Percentiles rank a stretch among this genome's conserved stretches.
Evolutionary conservation across 768 basidiomycete species (phyloP).

Genomic region (Mycena galericulata): DNA sequence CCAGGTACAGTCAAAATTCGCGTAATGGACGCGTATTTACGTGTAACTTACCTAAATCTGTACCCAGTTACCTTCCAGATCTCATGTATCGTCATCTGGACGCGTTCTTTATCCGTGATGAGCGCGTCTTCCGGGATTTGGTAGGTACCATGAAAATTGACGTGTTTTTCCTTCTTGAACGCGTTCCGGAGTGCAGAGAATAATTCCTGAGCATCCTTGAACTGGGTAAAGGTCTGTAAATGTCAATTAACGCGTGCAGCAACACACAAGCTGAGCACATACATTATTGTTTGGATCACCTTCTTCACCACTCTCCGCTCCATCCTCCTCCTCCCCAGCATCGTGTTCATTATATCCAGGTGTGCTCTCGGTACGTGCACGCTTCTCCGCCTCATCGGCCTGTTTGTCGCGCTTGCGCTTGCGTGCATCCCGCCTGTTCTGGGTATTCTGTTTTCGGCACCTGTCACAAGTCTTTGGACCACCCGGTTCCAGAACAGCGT

Average conservation of each 20-base stretch:
- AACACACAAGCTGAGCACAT: background rate
- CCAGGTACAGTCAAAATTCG: background rate
- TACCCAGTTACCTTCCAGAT: conserved; percentile 26
- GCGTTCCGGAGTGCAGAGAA: conserved; percentile 40
- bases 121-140: conserved; percentile 8
- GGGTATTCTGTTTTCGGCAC: background rate
- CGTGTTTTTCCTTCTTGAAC: conserved; percentile 3
- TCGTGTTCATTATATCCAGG: background rate
- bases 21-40: background rate
- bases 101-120: conserved; percentile 15
- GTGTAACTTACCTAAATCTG: conserved; percentile 19
- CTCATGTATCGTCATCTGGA: conserved; percentile 17
- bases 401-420: background rate
- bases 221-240: background rate
- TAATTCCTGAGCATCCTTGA: conserved; percentile 37
- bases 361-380: background rate
- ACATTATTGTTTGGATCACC: background rate
- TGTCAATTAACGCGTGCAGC: background rate
- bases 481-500: background rate
- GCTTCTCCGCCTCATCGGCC: background rate
- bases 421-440: background rate
- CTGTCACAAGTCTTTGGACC: background rate
- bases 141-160: conserved; percentile 21
- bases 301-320: background rate
- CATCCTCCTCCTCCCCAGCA: background rate